These are phyloP conservation scores for Penicillium sp. DNA, from an alignment of 2,329 filamentous ascomycete genomes.

Conservation along the genomic window DNA sequence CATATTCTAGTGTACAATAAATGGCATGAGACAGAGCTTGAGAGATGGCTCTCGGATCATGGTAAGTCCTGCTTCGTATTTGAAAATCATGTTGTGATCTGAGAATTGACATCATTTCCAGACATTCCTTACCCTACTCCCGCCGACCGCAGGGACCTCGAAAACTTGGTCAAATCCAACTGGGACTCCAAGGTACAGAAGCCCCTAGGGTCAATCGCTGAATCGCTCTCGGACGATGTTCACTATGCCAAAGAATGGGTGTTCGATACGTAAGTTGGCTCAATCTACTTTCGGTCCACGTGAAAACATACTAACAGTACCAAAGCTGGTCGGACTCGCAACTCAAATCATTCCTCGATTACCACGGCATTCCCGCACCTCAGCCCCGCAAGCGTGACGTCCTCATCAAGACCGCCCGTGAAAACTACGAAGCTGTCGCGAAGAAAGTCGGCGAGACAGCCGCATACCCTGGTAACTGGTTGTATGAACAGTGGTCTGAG, in stretches of 20 bases:
- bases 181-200: conserved; percentile 78
- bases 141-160: conserved; percentile 91
- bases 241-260: conserved; percentile 82
- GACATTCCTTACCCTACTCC: conserved; percentile 85
- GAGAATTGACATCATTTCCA: conserved; percentile 11
- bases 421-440: conserved; percentile 77
- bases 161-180: conserved; percentile 83
- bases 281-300: not conserved
- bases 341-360: conserved; percentile 89
- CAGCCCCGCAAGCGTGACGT: conserved; percentile 84
- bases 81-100: not conserved
- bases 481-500: conserved; percentile 87
- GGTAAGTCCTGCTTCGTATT: conserved; percentile 34
- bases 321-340: conserved; percentile 86
- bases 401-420: conserved; percentile 73
- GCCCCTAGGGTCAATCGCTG: conserved; percentile 75
- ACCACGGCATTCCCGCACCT: conserved; percentile 81
- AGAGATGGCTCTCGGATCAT: conserved; percentile 93
- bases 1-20: conserved; percentile 82
- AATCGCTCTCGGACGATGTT: conserved; percentile 72
- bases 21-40: conserved; percentile 97
- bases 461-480: conserved; percentile 91
- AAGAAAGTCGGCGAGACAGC: conserved; percentile 74
- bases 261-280: conserved; percentile 67
- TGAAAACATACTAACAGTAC: not conserved